These are phyloP conservation scores for Ophiostoma novo-ulmi DNA, from an alignment of 2,329 filamentous ascomycete genomes.

Conservation along the genomic window DNA sequence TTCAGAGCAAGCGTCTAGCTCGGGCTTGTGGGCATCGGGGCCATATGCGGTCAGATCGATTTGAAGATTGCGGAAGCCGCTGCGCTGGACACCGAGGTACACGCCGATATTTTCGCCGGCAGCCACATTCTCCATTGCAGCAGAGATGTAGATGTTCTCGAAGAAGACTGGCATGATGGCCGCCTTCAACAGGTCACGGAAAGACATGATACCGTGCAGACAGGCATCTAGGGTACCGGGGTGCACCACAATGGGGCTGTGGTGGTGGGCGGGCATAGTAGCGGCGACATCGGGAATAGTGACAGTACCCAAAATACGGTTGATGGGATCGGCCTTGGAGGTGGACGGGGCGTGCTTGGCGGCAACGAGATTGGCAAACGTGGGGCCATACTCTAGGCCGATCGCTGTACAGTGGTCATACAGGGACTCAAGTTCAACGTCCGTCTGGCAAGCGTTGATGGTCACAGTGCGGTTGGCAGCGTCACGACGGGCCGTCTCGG, in stretches of 20 bases:
- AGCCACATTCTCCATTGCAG: slow-evolving; percentile 10
- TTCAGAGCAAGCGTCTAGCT: neutral
- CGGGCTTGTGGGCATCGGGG: neutral
- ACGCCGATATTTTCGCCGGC: slow-evolving; percentile 23
- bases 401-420: slow-evolving; percentile 27
- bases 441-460: slow-evolving; percentile 16
- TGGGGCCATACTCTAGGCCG: slow-evolving; percentile 29
- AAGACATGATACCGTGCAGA: slow-evolving; percentile 28
- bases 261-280: slow-evolving; percentile 25
- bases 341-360: slow-evolving; percentile 20
- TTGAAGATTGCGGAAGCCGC: slow-evolving; percentile 27
- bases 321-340: slow-evolving; percentile 10
- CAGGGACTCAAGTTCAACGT: slow-evolving; percentile 23
- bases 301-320: slow-evolving; percentile 24
- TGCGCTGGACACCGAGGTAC: slow-evolving; percentile 23
- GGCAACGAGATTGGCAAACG: slow-evolving; percentile 27
- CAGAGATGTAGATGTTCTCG: slow-evolving; percentile 23
- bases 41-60: slow-evolving; percentile 26
- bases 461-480: slow-evolving; percentile 2
- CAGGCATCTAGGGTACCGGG: slow-evolving; percentile 29
- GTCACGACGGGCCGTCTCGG: slow-evolving; percentile 18
- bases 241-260: slow-evolving; percentile 27
- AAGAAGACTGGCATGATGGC: slow-evolving; percentile 29
- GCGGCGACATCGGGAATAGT: slow-evolving; percentile 25
- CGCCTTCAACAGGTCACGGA: slow-evolving; percentile 25